Evolutionary conservation across 495 filamentous ascomycete species (phyloP), one percentile per base, ranked within the genome.

Genomic region (Pyrenopolyporus hunteri): DNA sequence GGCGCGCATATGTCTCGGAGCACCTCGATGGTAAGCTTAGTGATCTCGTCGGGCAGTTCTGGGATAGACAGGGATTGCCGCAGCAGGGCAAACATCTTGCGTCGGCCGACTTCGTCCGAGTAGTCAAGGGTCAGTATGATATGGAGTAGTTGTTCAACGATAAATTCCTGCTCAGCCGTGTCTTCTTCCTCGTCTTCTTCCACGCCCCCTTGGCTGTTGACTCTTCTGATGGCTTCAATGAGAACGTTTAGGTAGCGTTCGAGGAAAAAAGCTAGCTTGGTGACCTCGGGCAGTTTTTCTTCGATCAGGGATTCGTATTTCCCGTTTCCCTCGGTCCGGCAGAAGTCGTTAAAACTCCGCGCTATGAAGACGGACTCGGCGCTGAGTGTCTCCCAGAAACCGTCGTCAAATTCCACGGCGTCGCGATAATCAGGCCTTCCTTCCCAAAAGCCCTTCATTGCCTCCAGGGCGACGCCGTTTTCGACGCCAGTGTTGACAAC

Each of bases 371-470:
- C 85, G 1, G 89, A 88, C 70, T 98, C 94, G 26, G 90, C 87
- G 1, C 83, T 91, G 13, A 98, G 79, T 4, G 83, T 85, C 57
- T 97, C 87, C 89, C 92, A 99, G 78, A 91, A 99, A 5, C 75
- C 75, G 66, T 97, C 89, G 44, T 92, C 87, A 56, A 99, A 96
- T 16, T 79, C 75, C 46, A 97, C 79, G 11, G 82, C 85, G 28
- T 94, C 90, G 3, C 90, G 79, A 69, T 98, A 97, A 69, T 99
- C 94, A 2, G 90, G 88, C 19, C 94, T 85, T 25, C 92, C 91
- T 65, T 92, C 88, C 94, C 94, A 99, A 78, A 99, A 98, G 43
- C 90, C 88, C 57, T 84, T 87, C 90, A 99, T 93, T 2, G 95
- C 94, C 64, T 96, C 90, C 16, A 92, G 82, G 1, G 90, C 92